Conservation (phyloP, 129 eudicot species). For the Flaveria sonorensis region DNA sequence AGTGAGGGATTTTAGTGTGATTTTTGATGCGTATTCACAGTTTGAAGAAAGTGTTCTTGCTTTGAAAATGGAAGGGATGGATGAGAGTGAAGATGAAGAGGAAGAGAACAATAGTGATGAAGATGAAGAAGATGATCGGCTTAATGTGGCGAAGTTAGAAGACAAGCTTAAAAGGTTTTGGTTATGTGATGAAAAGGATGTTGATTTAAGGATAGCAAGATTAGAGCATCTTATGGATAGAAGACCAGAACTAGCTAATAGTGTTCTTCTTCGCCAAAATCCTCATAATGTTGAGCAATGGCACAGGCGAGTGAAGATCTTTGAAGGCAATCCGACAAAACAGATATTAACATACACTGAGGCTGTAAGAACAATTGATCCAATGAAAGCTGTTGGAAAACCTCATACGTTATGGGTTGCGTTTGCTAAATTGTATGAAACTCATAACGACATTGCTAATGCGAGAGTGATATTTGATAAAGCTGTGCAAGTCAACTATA, state of each 20-base stretch:
- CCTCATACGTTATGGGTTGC: conserved; percentile 98
- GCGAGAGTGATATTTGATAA: conserved; percentile 90
- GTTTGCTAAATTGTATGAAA: conserved; percentile 83
- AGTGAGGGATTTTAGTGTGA: conserved; percentile 87
- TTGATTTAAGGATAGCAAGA: conserved; percentile 78
- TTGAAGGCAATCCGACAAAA: conserved; percentile 81
- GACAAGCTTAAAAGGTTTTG: conserved; percentile 58
- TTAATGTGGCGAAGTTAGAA: conserved; percentile 57
- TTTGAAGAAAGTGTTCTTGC: conserved; percentile 90
- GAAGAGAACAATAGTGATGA: conserved; percentile 42
- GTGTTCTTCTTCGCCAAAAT: conserved; percentile 88
- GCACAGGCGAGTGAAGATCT: conserved; percentile 89
- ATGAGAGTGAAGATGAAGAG: conserved; percentile 53
- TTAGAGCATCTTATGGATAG: conserved; percentile 84
- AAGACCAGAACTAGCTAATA: conserved; percentile 87
- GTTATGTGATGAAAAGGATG: conserved; percentile 80
- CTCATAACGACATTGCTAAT: conserved; percentile 71
- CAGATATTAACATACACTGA: conserved; percentile 83
- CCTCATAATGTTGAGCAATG: conserved; percentile 98
- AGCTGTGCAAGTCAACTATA: conserved; percentile 92
- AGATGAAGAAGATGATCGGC: conserved; percentile 62
- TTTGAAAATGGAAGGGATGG: conserved; percentile 70
- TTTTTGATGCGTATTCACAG: conserved; percentile 90
- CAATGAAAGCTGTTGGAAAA: conserved; percentile 96
- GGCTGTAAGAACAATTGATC: conserved; percentile 92